Percentiles rank a stretch among this genome's conserved stretches.
Evolutionary conservation across 768 basidiomycete genomes (phyloP).

Genomic region (Daedalea quercina): DNA sequence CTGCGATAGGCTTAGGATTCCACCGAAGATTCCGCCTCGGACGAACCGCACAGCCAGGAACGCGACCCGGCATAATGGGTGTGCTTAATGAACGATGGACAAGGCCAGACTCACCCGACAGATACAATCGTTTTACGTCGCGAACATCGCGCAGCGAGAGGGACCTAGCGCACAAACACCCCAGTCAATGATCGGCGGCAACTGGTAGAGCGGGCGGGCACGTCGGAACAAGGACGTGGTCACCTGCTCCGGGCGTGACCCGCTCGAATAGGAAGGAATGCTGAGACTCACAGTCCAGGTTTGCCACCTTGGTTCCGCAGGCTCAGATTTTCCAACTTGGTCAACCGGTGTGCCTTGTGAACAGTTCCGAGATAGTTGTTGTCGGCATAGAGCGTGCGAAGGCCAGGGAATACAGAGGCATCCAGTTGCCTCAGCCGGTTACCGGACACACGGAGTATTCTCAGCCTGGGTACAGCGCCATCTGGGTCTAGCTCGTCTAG

Average conservation of each 20-base stretch:
- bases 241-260: background rate
- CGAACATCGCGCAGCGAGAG: slow-evolving; percentile 62
- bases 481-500: slow-evolving; percentile 49
- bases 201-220: background rate
- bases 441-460: slow-evolving; percentile 79
- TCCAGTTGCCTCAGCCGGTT: slow-evolving; percentile 71
- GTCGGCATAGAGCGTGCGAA: slow-evolving; percentile 92
- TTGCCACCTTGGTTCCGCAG: slow-evolving; percentile 81
- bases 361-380: slow-evolving; percentile 59
- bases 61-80: background rate
- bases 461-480: slow-evolving; percentile 57
- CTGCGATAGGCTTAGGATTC: background rate
- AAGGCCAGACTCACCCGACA: slow-evolving; percentile 64
- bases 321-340: slow-evolving; percentile 83
- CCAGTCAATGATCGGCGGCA: slow-evolving; percentile 2
- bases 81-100: background rate
- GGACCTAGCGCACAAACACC: slow-evolving; percentile 23
- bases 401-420: slow-evolving; percentile 48
- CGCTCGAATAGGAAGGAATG: slow-evolving; percentile 15
- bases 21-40: slow-evolving; percentile 9
- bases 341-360: slow-evolving; percentile 47
- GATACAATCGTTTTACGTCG: slow-evolving; percentile 90
- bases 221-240: background rate
- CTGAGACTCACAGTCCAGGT: slow-evolving; percentile 53
- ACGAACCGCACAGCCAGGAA: background rate